phyloP scores from a whole-genome alignment of 2,329 filamentous ascomycete genomes.

The Pestalotiopsis sp. region DNA sequence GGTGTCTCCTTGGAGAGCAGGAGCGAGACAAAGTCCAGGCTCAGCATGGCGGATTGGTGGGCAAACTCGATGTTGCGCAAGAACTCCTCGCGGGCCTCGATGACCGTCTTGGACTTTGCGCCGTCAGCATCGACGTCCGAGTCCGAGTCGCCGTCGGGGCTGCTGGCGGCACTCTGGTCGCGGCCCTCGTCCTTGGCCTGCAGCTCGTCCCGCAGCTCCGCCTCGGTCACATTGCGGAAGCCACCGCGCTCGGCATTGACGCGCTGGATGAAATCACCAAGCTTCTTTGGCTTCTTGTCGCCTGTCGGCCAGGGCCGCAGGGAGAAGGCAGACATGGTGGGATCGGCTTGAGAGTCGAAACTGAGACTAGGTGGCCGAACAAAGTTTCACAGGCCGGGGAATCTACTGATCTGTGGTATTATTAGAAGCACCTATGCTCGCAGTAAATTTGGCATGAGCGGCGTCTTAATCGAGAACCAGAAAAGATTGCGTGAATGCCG shows the following conservation, averaged over 20 bases:
- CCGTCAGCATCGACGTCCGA: constrained; percentile 47
- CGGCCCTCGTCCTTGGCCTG: constrained; percentile 42
- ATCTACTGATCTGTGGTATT: not conserved
- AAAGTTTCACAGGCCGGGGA: not conserved
- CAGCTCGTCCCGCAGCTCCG: constrained; percentile 72
- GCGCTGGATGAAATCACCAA: constrained; percentile 78
- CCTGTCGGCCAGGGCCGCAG: constrained; percentile 66
- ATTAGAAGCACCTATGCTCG: too few species aligned
- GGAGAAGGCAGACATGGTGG: constrained; percentile 49
- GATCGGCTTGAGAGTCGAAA: not conserved
- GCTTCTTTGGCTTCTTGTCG: constrained; percentile 59
- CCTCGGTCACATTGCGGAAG: constrained; percentile 79
- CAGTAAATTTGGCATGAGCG: too few species aligned
- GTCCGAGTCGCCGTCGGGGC: constrained; percentile 48
- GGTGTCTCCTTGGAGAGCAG: constrained; percentile 82
- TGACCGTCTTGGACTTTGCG: constrained; percentile 44
- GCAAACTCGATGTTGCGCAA: constrained; percentile 59
- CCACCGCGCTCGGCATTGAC: constrained; percentile 80
- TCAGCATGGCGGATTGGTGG: constrained; percentile 66
- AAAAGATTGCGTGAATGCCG: too few species aligned
- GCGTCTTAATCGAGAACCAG: too few species aligned
- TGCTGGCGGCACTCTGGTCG: constrained; percentile 42
- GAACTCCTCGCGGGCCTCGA: constrained; percentile 58
- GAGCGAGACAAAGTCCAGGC: constrained; percentile 82
- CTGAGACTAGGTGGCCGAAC: not conserved